Base-by-base conservation (phyloP, 2,329 filamentous ascomycete genomes). In the Fusarium buharicum region DNA sequence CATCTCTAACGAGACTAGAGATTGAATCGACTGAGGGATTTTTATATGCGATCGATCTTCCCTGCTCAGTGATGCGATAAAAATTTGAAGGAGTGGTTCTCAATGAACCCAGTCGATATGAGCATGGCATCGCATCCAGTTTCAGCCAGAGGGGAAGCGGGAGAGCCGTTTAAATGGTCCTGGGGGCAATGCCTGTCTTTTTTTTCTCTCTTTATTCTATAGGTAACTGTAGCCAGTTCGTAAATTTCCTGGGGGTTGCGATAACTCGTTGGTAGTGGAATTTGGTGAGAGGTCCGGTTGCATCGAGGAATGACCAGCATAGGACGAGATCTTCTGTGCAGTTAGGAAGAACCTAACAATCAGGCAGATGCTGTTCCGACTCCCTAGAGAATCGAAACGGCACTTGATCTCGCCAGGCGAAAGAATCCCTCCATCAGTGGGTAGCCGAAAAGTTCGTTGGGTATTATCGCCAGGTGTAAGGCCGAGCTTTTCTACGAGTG, bases 81-180 rank as follows among this genome's bases (percentile, higher is more conserved):
- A 58, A 12, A n/a, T 0, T 34, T 1, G 4, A 61, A 1, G 1
- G 27, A 40, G 6, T 54, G 17, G 1, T 20, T 5, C 2, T 2
- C 20, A 1, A 48, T 54, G 8, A n/a, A 61, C 7, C 46, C 1
- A 4, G 37, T 6, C 11, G 54, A 61, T 14, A 58, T 11, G 0
- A 61, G 30, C 43, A 53, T 58, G 2, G 37, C 39, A 1, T 61
- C 57, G 6, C 46, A 54, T 0, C 57, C 54, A 9, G 57, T 54
- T 5, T 61, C 57, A 0, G 54, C 36, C 0, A 58, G 34, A 4
- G 57, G 47, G 10, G 45, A 1, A 0, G 30, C 20, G 3, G 20
- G 17, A 1, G 7, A 4, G 3, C 5, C 16, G 0, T 58, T 31
- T 8, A 61, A 7, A 0, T 1, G 16, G 7, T 53, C 57, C 17